Base-by-base conservation (phyloP, 2,329 filamentous ascomycete genomes). In the Diplodia seriata region DNA sequence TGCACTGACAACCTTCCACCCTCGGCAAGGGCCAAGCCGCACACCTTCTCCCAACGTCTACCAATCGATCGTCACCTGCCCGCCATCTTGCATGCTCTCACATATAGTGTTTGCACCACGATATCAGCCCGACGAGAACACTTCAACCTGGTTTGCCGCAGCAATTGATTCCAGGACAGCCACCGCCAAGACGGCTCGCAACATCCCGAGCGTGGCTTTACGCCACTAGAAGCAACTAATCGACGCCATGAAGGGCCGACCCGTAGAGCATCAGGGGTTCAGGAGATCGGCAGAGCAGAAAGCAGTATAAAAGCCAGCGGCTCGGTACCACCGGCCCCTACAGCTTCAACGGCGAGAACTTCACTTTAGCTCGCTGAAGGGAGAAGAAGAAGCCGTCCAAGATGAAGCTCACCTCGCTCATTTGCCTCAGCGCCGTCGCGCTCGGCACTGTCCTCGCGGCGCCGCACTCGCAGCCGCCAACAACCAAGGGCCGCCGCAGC, bases 371-470 rank as follows among this genome's bases (percentile, higher is more conserved):
- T 26, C 7, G 15, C 23, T 4, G 14, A 23, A 23, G 20, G 36
- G 55, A 59, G n/a, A 33, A 31, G 31, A n/a, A 23, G 31, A 7
- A 7, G 36, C 15, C 12, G 14, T 31, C 23, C 53, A 66, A 51
- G 23, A 66, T 66, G 64, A 66, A 51, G 31, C 2, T 53, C 38
- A 15, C 40, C 36, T 26, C 20, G 23, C 33, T 56, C n/a, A 8
- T 66, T 15, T 12, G 47, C n/a, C 38, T 66, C 12, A 18, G 18
- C 15, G 18, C 40, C 29, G 33, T 18, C 33, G 18, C 29, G 12
- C 51, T 56, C 11, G 64, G 64, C 33, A 55, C 55, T n/a, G n/a
- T n/a, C 3, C 47, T 67, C n/a, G 65, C 65, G 2, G 65, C 65
- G 14, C 65, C 65, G 23, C 23, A 26, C 2, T 40, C 53, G n/a